These are phyloP conservation scores for Henningerozyma blattae DNA, from an alignment of 805 yeast genomes.

Conservation along the genomic window DNA sequence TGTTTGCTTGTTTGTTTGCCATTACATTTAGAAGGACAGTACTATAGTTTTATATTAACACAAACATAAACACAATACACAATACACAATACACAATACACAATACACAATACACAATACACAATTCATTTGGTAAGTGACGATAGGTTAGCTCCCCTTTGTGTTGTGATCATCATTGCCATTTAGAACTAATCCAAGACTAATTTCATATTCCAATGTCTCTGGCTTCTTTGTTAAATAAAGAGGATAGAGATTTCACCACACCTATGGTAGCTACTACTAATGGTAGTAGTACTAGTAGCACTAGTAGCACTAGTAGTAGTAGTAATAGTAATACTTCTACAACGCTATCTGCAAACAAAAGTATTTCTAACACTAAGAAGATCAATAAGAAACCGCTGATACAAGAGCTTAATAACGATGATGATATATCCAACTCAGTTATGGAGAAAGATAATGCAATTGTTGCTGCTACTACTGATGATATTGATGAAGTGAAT, in stretches of 20 bases:
- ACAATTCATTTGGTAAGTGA: too few relatives aligned
- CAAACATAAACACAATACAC: too few relatives aligned
- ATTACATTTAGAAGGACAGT: too few relatives aligned
- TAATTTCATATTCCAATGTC: too few relatives aligned
- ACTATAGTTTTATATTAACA: too few relatives aligned
- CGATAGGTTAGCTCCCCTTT: too few relatives aligned
- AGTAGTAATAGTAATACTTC: neutral
- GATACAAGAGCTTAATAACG: too few relatives aligned
- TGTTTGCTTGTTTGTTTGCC: too few relatives aligned
- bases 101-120: too few relatives aligned
- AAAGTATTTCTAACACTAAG: neutral
- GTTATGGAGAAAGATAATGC: neutral
- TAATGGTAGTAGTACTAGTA: neutral
- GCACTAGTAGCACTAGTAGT: neutral
- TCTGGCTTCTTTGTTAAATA: constrained; percentile 19
- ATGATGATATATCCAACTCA: neutral
- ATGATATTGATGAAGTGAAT: neutral
- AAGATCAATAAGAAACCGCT: neutral
- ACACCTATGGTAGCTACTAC: neutral
- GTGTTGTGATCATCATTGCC: too few relatives aligned
- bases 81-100: too few relatives aligned
- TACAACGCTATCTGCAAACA: neutral
- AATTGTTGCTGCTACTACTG: neutral
- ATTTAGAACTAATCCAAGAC: too few relatives aligned
- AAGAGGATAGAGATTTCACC: constrained; percentile 13